Evolutionary conservation across 2,329 filamentous ascomycete species (phyloP).

Genomic region (Didymella pomorum): DNA sequence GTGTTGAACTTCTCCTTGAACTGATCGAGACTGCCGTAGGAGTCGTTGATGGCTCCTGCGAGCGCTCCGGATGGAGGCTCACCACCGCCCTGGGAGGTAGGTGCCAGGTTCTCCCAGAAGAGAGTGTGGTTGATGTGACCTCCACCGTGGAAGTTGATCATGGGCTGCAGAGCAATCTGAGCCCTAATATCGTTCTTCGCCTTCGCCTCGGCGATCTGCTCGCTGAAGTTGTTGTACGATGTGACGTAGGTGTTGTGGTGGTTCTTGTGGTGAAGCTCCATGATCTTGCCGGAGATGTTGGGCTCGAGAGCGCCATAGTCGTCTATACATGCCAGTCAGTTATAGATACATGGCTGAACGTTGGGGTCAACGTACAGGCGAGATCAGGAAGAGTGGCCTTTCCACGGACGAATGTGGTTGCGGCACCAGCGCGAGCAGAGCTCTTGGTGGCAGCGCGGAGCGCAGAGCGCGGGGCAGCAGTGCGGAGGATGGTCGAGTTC

Average conservation of each 20-base stretch:
- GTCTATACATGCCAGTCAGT: slow-evolving; percentile 62
- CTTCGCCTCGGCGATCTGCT: slow-evolving; percentile 71
- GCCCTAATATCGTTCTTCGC: slow-evolving; percentile 62
- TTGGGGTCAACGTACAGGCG: slow-evolving; percentile 63
- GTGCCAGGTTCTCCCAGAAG: slow-evolving; percentile 75
- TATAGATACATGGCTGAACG: not conserved
- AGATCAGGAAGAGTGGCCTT: slow-evolving; percentile 96
- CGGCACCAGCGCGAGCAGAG: slow-evolving; percentile 67
- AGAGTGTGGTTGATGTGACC: slow-evolving; percentile 73
- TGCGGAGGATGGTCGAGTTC: slow-evolving; percentile 79
- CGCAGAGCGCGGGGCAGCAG: slow-evolving; percentile 73
- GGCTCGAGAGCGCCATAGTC: slow-evolving; percentile 96
- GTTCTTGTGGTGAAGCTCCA: slow-evolving; percentile 94
- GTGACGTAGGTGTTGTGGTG: slow-evolving; percentile 96
- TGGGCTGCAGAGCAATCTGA: slow-evolving; percentile 63
- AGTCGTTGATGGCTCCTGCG: slow-evolving; percentile 64
- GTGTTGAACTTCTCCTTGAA: slow-evolving; percentile 71
- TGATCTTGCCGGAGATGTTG: slow-evolving; percentile 85
- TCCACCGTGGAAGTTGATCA: slow-evolving; percentile 72
- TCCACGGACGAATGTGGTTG: slow-evolving; percentile 79
- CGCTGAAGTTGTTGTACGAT: slow-evolving; percentile 80
- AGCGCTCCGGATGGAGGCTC: slow-evolving; percentile 68
- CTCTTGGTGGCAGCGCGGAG: slow-evolving; percentile 72
- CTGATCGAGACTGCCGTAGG: slow-evolving; percentile 65
- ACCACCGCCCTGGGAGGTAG: slow-evolving; percentile 71